phyloP scores from a whole-genome alignment of 2,329 filamentous ascomycete genomes.

The Penicillium thymicola region DNA sequence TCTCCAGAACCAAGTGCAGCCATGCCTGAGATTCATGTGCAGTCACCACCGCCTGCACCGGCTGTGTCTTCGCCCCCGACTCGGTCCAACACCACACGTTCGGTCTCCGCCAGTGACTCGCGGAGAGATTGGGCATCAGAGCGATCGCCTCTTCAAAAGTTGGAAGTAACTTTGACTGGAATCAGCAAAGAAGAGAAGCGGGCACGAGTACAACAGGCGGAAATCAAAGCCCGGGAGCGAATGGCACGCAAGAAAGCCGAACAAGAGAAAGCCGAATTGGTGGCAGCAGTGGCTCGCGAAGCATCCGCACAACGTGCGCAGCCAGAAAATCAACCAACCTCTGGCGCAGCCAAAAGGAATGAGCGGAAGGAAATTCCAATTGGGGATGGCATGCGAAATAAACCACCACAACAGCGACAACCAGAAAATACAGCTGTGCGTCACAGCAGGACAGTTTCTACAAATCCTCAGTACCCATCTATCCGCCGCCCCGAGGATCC shows the following conservation, averaged over 20 bases:
- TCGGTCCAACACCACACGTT: conserved; percentile 33
- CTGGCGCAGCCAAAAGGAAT: not conserved
- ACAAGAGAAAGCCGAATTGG: conserved; percentile 15
- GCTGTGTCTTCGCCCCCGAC: conserved; percentile 20
- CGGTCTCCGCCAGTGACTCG: conserved; percentile 28
- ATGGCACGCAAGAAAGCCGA: conserved; percentile 33
- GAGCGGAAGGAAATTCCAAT: not conserved
- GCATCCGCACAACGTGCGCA: conserved; percentile 8
- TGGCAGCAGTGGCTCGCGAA: not conserved
- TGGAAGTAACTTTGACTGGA: conserved; percentile 85
- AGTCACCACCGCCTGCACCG: conserved; percentile 5
- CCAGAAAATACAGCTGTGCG: conserved; percentile 13
- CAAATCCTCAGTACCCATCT: conserved; percentile 21
- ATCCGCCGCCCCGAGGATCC: conserved; percentile 18
- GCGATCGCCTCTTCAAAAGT: conserved; percentile 85
- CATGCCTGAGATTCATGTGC: conserved; percentile 16
- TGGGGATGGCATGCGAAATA: conserved; percentile 1
- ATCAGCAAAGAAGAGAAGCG: conserved; percentile 96
- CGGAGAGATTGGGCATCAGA: conserved; percentile 65
- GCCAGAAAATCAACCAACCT: conserved; percentile 6
- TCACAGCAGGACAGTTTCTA: conserved; percentile 17
- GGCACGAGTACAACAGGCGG: conserved; percentile 77
- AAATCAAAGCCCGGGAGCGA: conserved; percentile 65
- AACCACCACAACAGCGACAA: conserved; percentile 9
- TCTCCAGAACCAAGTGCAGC: not conserved